These are phyloP conservation scores for Cornus florida DNA, from an alignment of 148 eudicot species.

Conservation along the genomic window DNA sequence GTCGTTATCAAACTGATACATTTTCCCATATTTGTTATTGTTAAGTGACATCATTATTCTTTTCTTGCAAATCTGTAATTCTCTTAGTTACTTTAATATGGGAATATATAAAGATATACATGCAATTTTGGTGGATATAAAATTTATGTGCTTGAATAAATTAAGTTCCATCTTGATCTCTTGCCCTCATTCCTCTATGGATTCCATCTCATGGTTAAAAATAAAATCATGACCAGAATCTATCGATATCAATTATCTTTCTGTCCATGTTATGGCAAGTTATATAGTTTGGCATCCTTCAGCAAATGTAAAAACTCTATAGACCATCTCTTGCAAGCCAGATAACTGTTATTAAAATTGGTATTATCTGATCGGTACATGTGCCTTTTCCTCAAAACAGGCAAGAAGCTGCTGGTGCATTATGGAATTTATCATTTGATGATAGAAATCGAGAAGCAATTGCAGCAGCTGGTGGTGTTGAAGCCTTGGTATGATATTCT, in stretches of 20 bases:
- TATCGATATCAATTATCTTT: not conserved
- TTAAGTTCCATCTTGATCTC: not conserved
- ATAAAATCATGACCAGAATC: not conserved
- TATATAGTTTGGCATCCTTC: not conserved
- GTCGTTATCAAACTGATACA: not conserved
- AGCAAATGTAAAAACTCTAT: not conserved
- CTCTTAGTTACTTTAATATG: not conserved
- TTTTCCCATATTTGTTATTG: not conserved
- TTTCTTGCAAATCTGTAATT: not conserved
- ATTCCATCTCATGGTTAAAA: not conserved
- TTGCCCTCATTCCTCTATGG: not conserved
- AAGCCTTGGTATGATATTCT: slow-evolving; percentile 77
- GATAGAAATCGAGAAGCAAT: slow-evolving; percentile 95
- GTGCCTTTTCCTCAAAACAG: slow-evolving; percentile 38
- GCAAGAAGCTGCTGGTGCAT: slow-evolving; percentile 99
- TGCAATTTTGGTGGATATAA: not conserved
- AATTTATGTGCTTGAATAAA: not conserved
- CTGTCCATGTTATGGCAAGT: not conserved
- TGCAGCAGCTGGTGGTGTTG: slow-evolving; percentile 94
- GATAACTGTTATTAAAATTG: not conserved
- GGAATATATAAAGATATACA: not conserved
- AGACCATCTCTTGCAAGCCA: not conserved
- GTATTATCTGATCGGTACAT: not conserved
- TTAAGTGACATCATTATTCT: not conserved
- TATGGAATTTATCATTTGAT: slow-evolving; percentile 97